These are phyloP conservation scores for Apiotrichum gracile DNA, from an alignment of 1,284 basidiomycete genomes.

Conservation along the genomic window DNA sequence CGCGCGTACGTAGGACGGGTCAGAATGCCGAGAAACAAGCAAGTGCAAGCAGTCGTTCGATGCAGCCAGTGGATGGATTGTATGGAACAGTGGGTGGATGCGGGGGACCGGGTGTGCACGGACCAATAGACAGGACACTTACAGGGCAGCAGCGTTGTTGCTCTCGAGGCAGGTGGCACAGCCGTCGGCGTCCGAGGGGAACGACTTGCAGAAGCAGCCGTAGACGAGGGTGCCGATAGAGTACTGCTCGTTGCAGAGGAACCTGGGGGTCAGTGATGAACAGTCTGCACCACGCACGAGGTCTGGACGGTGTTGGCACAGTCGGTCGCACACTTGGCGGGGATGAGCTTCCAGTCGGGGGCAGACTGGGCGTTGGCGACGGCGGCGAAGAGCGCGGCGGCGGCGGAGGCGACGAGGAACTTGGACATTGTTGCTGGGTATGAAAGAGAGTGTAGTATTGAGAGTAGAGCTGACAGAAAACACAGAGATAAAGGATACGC, in stretches of 20 bases:
- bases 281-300: slow-evolving; percentile 10
- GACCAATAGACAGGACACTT: background rate
- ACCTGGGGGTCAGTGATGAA: background rate
- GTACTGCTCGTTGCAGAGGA: slow-evolving; percentile 20
- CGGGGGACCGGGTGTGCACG: background rate
- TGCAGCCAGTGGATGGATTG: too few relatives aligned
- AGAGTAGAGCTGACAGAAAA: too few relatives aligned
- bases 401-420: slow-evolving; percentile 25
- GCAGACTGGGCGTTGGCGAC: slow-evolving; percentile 36
- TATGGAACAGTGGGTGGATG: background rate
- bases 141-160: slow-evolving; percentile 39
- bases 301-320: slow-evolving; percentile 35
- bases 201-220: slow-evolving; percentile 43
- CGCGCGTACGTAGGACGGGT: too few relatives aligned
- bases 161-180: slow-evolving; percentile 39
- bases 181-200: slow-evolving; percentile 32
- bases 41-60: background rate
- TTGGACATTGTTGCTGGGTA: slow-evolving; percentile 12
- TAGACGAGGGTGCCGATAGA: slow-evolving; percentile 26
- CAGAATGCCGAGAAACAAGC: too few relatives aligned
- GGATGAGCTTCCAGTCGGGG: slow-evolving; percentile 40
- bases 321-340: slow-evolving; percentile 30
- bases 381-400: slow-evolving; percentile 25
- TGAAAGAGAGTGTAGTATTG: slow-evolving; percentile 1
- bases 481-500: too few relatives aligned